Percentiles rank a stretch among this genome's conserved stretches.
Conservation (phyloP, 371 early-diverging fungal genomes). For the Smittium mucronatum region DNA sequence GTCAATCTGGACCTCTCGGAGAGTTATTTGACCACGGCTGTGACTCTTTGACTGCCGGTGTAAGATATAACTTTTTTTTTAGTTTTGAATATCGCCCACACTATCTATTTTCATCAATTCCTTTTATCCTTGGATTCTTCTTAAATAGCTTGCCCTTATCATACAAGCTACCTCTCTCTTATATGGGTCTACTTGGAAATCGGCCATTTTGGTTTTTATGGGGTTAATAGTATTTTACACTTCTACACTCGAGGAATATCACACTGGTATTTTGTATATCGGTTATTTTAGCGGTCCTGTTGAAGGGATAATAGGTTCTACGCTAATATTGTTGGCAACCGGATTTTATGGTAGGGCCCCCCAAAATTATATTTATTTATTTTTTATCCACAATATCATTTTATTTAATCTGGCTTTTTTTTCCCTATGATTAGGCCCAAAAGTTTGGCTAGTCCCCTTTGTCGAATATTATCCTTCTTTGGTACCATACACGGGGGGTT, state of each 20-base stretch:
- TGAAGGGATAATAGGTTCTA: conserved; percentile 74
- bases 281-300: conserved; percentile 91
- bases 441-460: conserved; percentile 2
- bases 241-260: conserved; percentile 92
- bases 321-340: conserved; percentile 45
- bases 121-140: too few species aligned
- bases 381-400: not conserved
- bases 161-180: conserved; percentile 47
- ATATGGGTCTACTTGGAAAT: conserved; percentile 68
- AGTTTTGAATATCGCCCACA: conserved; percentile 2
- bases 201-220: conserved; percentile 37
- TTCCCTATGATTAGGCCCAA: not conserved
- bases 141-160: conserved; percentile 17
- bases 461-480: not conserved
- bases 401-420: not conserved
- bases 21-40: conserved; percentile 91
- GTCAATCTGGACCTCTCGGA: conserved; percentile 71
- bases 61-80: conserved; percentile 18
- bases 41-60: conserved; percentile 78
- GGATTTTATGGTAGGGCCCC: conserved; percentile 59
- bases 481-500: conserved; percentile 1
- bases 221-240: conserved; percentile 79
- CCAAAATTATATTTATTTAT: conserved; percentile 46
- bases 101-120: not conserved
- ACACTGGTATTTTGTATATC: conserved; percentile 80